Conservation (phyloP, 2,329 filamentous ascomycete species). For the Cladosporium sphaerospermum region DNA sequence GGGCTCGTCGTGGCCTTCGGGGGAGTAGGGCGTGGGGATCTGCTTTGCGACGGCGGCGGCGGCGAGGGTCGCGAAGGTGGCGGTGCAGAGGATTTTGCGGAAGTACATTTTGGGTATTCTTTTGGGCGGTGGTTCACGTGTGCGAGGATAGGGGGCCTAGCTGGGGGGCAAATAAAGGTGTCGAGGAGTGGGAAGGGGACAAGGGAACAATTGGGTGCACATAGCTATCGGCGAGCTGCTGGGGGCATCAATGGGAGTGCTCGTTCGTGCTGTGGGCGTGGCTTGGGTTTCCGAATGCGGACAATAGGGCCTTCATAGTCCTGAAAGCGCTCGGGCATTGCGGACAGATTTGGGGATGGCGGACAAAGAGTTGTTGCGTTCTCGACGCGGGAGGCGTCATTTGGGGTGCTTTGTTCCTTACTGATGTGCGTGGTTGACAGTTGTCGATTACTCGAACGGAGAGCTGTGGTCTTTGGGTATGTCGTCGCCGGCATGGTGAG, state of each 20-base stretch:
- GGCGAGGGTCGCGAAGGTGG: constrained; percentile 9
- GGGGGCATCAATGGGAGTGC: background rate
- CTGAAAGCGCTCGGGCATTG: constrained; percentile 6
- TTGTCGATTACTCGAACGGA: too few species aligned
- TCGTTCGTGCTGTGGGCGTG: background rate
- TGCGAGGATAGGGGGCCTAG: too few species aligned
- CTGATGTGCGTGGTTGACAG: too few species aligned
- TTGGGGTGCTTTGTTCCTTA: too few species aligned
- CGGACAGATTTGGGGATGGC: background rate
- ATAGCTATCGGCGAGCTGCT: background rate
- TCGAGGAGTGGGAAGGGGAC: background rate
- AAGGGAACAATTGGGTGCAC: constrained; percentile 1
- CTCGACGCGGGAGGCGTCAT: background rate
- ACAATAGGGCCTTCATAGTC: background rate
- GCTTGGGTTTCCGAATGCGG: constrained; percentile 5
- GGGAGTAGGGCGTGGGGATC: constrained; percentile 5
- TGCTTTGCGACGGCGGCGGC: constrained; percentile 11
- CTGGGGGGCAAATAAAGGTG: background rate
- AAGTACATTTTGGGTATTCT: background rate
- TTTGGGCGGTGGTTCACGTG: background rate
- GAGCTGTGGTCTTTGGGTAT: too few species aligned
- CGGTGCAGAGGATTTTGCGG: constrained; percentile 8
- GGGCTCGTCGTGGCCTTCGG: background rate
- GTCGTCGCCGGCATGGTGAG: too few species aligned
- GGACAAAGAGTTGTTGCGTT: background rate